A percentile compares a stretch with the other conserved stretches of the same genome.
phyloP scores from a whole-genome alignment of 2,329 filamentous ascomycete species.

The Fusarium transvaalense region DNA sequence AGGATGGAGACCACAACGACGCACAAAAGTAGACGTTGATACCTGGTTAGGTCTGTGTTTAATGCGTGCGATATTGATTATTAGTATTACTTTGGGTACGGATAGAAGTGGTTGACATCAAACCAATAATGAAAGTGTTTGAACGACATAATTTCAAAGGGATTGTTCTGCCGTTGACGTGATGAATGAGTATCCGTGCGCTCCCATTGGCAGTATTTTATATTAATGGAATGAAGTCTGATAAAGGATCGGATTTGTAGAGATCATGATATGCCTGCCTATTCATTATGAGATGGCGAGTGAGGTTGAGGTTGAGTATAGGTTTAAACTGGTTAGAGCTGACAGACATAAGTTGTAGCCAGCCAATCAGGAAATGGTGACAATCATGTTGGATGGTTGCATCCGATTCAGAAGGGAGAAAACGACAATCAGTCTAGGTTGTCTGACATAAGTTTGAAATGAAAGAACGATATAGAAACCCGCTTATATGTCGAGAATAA shows the following conservation, averaged over 20 bases:
- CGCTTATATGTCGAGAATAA: neutral
- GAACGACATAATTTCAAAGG: slow-evolving; percentile 5
- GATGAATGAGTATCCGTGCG: neutral
- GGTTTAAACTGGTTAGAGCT: neutral
- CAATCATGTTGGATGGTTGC: slow-evolving; percentile 30
- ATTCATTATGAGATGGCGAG: neutral
- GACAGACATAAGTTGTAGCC: slow-evolving; percentile 30
- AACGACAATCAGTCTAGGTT: neutral
- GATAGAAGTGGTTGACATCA: slow-evolving; percentile 39
- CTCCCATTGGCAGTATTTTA: neutral
- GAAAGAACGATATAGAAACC: neutral
- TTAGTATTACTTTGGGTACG: slow-evolving; percentile 42
- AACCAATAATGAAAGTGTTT: slow-evolving; percentile 29
- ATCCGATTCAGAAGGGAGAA: neutral
- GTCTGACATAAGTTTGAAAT: slow-evolving; percentile 6
- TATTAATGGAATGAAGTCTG: neutral
- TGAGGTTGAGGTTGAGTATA: neutral
- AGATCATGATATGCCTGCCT: neutral
- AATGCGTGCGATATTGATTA: slow-evolving; percentile 30
- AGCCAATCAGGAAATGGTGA: slow-evolving; percentile 37
- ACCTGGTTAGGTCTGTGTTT: slow-evolving; percentile 4
- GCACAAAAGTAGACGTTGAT: slow-evolving; percentile 45
- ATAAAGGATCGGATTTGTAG: neutral
- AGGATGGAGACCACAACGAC: slow-evolving; percentile 43
- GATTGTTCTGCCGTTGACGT: neutral